A percentile compares a stretch with the other conserved stretches of the same genome.
These are phyloP conservation scores for Blepharisma stoltei DNA, from an alignment of 73 alveolate genomes.

Conservation along the genomic window DNA sequence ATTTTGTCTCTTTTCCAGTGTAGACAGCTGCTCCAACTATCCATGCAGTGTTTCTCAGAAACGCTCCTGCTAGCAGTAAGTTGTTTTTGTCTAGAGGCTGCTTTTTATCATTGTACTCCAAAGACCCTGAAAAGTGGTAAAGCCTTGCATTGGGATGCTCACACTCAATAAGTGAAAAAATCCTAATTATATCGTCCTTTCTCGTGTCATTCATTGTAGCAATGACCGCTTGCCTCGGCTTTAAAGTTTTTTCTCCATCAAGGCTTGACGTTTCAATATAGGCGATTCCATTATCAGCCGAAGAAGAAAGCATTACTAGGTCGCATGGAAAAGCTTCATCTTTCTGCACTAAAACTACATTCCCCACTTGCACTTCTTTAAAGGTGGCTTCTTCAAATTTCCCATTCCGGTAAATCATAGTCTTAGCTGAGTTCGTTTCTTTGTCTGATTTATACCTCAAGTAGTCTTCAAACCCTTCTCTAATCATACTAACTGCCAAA, in stretches of 20 bases:
- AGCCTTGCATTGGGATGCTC: constrained; percentile 75
- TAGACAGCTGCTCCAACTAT: constrained; percentile 77
- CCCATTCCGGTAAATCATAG: constrained; percentile 32
- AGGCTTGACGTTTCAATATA: constrained; percentile 90
- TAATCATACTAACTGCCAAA: constrained; percentile 67
- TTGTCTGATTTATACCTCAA: constrained; percentile 60
- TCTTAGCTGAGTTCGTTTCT: constrained; percentile 32
- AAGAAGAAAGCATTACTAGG: constrained; percentile 77
- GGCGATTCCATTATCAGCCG: constrained; percentile 80
- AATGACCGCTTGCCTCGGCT: constrained; percentile 52
- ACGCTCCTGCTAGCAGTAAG: constrained; percentile 42
- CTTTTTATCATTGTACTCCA: constrained; percentile 22
- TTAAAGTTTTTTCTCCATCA: constrained; percentile 98
- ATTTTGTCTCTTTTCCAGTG: constrained; percentile 90
- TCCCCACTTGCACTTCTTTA: constrained; percentile 55
- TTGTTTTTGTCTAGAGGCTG: constrained; percentile 19
- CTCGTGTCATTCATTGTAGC: too few relatives aligned
- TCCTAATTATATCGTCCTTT: background rate
- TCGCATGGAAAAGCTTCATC: constrained; percentile 93
- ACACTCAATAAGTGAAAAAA: constrained; percentile 36
- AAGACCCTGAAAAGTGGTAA: constrained; percentile 61
- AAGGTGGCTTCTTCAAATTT: constrained; percentile 37
- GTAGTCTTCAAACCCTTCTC: constrained; percentile 90
- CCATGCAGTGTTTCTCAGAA: constrained; percentile 79
- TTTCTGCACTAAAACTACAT: constrained; percentile 36